These are phyloP conservation scores for Mycena rosella DNA, from an alignment of 768 basidiomycete genomes.

Conservation along the genomic window DNA sequence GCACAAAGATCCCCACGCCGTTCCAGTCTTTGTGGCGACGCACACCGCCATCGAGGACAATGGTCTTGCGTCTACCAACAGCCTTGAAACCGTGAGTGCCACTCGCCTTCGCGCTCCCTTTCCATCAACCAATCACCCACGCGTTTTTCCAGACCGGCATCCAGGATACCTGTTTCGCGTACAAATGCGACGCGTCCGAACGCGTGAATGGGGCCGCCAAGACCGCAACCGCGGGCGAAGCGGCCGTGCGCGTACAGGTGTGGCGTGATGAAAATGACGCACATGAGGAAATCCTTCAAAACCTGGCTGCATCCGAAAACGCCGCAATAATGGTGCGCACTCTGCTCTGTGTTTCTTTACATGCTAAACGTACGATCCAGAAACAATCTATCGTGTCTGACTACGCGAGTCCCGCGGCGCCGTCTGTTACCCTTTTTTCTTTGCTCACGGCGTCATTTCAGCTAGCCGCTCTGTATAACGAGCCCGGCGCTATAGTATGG, in stretches of 20 bases:
- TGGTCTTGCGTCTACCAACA: background rate
- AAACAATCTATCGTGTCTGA: background rate
- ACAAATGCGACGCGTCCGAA: conserved; percentile 7
- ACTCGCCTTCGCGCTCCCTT: background rate
- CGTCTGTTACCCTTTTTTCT: background rate
- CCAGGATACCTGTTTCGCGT: background rate
- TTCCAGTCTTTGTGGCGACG: conserved; percentile 26
- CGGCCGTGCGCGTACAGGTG: conserved; percentile 10
- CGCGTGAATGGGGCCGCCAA: conserved; percentile 11
- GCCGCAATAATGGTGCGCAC: conserved; percentile 18
- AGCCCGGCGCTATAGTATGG: conserved; percentile 19
- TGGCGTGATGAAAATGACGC: conserved; percentile 25
- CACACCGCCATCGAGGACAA: conserved; percentile 16
- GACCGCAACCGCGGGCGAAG: too few species aligned
- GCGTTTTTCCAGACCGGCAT: conserved; percentile 18
- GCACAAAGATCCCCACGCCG: background rate
- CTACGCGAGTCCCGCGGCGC: conserved; percentile 1
- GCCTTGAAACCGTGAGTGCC: conserved; percentile 8
- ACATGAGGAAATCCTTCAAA: conserved; percentile 24
- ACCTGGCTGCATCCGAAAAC: background rate
- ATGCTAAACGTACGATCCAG: background rate
- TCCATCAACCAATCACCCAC: background rate
- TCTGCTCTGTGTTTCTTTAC: background rate
- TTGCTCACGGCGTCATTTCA: conserved; percentile 11
- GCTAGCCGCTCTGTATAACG: conserved; percentile 21